Base-by-base conservation (phyloP, 208 protist species). In the Porcisia hertigi region DNA sequence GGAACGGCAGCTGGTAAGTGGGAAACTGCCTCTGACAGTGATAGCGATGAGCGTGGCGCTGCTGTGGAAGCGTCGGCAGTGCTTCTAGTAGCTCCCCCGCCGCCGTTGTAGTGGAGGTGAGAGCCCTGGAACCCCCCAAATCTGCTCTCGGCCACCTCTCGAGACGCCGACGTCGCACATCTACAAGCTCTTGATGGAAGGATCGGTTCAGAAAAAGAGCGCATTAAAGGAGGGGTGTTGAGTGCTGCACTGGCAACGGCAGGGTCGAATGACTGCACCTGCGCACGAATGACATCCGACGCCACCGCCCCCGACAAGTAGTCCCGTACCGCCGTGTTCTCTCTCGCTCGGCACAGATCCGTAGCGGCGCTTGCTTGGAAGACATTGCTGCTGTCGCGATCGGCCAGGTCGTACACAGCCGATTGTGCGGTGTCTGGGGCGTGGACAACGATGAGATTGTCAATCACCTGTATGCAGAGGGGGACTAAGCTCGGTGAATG, bases 361-460 rank as follows among this genome's bases (percentile, higher is more conserved):
- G 47, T 12, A 54, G 66, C 25, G 25, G 47, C 43, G 12, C 16
- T 14, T 30, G 20, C 39, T 8, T 55, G 47, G 0, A 23, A 14
- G n/a, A 41, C 66, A 2, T 5, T 57, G 55, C 36, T 36, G 58
- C 41, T 23, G 18, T 66, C 36, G 47, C 49, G 30, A 70, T 82
- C 78, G 0, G 78, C 78, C 52, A 82, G 20, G 69, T 93, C 88
- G 78, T 86, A 93, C 20, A 75, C 80, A 43, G 72, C 78, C 45
- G 86, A 80, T 39, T 79, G 23, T 9, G 65, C 75, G 4, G 72
- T 78, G 8, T 52, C 36, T 0, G 69, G 54, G n/a, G 47, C 53
- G 75, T 91, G 87, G n/a, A 93, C 12, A 36, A 93, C 30, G 45
- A 93, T 41, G 66, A 91, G 57, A 53, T 90, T 85, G 71, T 88